phyloP scores from a whole-genome alignment of 2,329 filamentous ascomycete species.

The Alternaria conjuncta region DNA sequence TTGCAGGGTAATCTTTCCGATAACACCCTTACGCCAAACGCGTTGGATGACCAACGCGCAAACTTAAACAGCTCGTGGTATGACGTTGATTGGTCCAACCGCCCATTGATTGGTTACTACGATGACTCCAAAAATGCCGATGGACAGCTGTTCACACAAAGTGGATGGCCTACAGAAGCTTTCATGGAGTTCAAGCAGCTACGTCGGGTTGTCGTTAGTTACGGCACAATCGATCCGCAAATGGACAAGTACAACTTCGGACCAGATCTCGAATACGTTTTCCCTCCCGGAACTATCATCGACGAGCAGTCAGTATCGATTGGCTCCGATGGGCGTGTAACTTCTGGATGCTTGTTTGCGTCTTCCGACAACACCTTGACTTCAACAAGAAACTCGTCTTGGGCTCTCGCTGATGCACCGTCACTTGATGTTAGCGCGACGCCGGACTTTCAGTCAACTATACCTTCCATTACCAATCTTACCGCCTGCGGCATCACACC shows the following conservation, averaged over 20 bases:
- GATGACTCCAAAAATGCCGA: constrained; percentile 46
- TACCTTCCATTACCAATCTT: constrained; percentile 47
- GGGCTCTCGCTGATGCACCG: constrained; percentile 33
- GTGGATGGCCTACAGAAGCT: constrained; percentile 70
- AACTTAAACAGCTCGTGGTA: constrained; percentile 68
- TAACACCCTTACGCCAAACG: constrained; percentile 62
- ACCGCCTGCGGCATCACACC: constrained; percentile 67
- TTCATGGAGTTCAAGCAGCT: constrained; percentile 62
- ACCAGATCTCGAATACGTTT: constrained; percentile 60
- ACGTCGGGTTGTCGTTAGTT: constrained; percentile 62
- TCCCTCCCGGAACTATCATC: constrained; percentile 55
- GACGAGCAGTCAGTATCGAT: constrained; percentile 38
- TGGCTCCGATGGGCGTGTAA: constrained; percentile 51
- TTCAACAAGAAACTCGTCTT: constrained; percentile 58
- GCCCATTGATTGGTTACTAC: constrained; percentile 62
- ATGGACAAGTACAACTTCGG: constrained; percentile 63
- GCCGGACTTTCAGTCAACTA: constrained; percentile 31
- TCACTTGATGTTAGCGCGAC: constrained; percentile 22
- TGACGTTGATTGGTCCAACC: constrained; percentile 44
- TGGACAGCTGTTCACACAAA: constrained; percentile 55
- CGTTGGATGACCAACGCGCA: constrained; percentile 58
- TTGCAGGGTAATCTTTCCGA: constrained; percentile 57
- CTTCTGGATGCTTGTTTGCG: constrained; percentile 62
- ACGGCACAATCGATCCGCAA: constrained; percentile 64
- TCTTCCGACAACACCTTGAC: constrained; percentile 51